These are phyloP conservation scores for Aureobasidium sp. DNA, from an alignment of 2,329 filamentous ascomycete genomes.

Conservation along the genomic window DNA sequence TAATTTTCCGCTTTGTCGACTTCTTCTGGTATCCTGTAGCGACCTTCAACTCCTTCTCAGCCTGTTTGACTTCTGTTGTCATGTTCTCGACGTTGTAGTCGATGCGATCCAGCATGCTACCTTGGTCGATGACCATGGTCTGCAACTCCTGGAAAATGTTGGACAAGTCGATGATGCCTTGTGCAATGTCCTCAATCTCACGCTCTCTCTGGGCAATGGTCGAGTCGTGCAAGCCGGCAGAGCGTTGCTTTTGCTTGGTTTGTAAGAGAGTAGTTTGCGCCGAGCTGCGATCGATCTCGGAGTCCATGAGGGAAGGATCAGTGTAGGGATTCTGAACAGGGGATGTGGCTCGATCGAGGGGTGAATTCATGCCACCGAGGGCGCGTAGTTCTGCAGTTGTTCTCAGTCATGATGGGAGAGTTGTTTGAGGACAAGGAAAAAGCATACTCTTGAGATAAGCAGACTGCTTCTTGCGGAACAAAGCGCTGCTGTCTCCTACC, in stretches of 20 bases:
- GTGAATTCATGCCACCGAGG: slow-evolving; percentile 41
- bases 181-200: slow-evolving; percentile 95
- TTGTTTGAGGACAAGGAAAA: slow-evolving; percentile 30
- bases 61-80: slow-evolving; percentile 84
- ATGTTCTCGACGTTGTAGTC: slow-evolving; percentile 93
- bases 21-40: slow-evolving; percentile 82
- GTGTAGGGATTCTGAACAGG: slow-evolving; percentile 58
- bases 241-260: slow-evolving; percentile 55
- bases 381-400: slow-evolving; percentile 32
- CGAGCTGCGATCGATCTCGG: slow-evolving; percentile 85
- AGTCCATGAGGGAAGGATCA: slow-evolving; percentile 84
- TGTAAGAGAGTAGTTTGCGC: slow-evolving; percentile 84
- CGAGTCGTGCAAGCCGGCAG: slow-evolving; percentile 63
- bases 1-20: slow-evolving; percentile 84
- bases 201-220: slow-evolving; percentile 85
- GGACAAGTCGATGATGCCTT: slow-evolving; percentile 93
- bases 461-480: slow-evolving; percentile 95
- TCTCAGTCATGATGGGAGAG: slow-evolving; percentile 30
- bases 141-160: slow-evolving; percentile 96
- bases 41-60: slow-evolving; percentile 83
- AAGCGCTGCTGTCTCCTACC: slow-evolving; percentile 84
- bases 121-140: slow-evolving; percentile 63
- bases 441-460: slow-evolving; percentile 81
- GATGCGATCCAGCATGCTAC: slow-evolving; percentile 44
- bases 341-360: slow-evolving; percentile 38